Percentiles rank a stretch among this genome's conserved stretches.
Evolutionary conservation across 176 grass and related monocot species (phyloP).

Genomic region (Cenchrus purpureus): DNA sequence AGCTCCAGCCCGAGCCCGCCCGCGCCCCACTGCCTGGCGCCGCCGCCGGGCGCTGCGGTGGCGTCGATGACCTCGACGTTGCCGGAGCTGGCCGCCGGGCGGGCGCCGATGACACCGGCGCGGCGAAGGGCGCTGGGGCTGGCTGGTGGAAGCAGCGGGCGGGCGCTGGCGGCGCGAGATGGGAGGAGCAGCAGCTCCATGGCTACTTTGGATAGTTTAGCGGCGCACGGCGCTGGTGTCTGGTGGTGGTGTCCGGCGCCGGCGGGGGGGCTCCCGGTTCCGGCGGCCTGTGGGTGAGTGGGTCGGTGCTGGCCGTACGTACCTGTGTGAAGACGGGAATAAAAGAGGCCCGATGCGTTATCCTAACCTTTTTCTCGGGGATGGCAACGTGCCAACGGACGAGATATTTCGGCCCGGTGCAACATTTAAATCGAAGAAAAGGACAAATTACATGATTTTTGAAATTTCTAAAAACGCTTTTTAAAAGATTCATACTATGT

Average conservation of each 20-base stretch:
- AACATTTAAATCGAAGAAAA: neutral
- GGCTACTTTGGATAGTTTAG: neutral
- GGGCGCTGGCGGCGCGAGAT: conserved; percentile 4
- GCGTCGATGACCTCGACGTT: conserved; percentile 40
- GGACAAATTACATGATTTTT: too few species aligned
- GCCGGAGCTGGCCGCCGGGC: conserved; percentile 32
- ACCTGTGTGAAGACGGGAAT: neutral
- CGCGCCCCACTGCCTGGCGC: conserved; percentile 3
- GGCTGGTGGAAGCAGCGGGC: neutral
- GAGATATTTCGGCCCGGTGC: conserved; percentile 29
- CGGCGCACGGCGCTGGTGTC: neutral
- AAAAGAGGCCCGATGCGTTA: conserved; percentile 21
- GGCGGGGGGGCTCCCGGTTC: neutral
- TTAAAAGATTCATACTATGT: too few species aligned
- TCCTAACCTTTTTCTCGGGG: conserved; percentile 20
- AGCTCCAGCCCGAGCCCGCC: conserved; percentile 44
- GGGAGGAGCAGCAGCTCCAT: conserved; percentile 49
- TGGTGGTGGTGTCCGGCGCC: neutral
- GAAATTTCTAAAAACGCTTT: too few species aligned
- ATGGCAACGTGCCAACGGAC: conserved; percentile 9
- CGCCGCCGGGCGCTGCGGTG: neutral
- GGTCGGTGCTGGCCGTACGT: neutral
- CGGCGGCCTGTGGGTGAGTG: too few species aligned
- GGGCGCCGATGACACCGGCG: neutral
- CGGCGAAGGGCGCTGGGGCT: neutral